phyloP scores from a whole-genome alignment of 169 alveolate genomes.

The Cystoisospora suis region DNA sequence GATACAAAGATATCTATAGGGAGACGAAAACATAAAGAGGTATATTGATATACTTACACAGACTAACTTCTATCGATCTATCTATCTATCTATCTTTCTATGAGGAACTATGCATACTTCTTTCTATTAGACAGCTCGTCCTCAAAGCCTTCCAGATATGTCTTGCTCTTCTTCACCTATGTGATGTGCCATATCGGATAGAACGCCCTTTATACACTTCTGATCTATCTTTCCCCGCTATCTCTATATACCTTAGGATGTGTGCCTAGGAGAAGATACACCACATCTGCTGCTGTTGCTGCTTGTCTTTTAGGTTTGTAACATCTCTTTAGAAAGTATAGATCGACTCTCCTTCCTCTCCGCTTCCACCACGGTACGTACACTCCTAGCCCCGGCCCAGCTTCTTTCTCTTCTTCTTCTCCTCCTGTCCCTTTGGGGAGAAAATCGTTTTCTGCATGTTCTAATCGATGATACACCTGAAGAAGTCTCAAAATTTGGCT shows the following conservation, averaged over 20 bases:
- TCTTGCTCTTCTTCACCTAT: too few relatives aligned
- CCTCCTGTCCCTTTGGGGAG: background rate
- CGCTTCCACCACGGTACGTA: slow-evolving; percentile 32
- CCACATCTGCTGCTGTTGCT: slow-evolving; percentile 9
- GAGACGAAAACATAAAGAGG: background rate
- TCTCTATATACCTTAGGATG: background rate
- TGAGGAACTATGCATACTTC: too few relatives aligned
- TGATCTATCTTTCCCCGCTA: too few relatives aligned
- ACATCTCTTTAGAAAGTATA: background rate
- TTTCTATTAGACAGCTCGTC: too few relatives aligned
- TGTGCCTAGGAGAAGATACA: background rate
- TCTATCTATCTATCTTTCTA: background rate
- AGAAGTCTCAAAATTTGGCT: background rate
- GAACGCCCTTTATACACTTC: too few relatives aligned
- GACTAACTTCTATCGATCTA: background rate
- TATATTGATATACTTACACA: background rate
- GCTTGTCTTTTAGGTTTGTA: background rate
- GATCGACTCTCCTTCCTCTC: background rate
- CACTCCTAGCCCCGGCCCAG: background rate
- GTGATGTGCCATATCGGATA: too few relatives aligned
- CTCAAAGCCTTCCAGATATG: too few relatives aligned
- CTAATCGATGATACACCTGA: slow-evolving; percentile 3
- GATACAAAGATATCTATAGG: too few relatives aligned
- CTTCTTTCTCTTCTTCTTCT: background rate
- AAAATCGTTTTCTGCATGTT: background rate